These are phyloP conservation scores for Ophiostoma sp. DNA, from an alignment of 2,329 filamentous ascomycete species.

Conservation along the genomic window DNA sequence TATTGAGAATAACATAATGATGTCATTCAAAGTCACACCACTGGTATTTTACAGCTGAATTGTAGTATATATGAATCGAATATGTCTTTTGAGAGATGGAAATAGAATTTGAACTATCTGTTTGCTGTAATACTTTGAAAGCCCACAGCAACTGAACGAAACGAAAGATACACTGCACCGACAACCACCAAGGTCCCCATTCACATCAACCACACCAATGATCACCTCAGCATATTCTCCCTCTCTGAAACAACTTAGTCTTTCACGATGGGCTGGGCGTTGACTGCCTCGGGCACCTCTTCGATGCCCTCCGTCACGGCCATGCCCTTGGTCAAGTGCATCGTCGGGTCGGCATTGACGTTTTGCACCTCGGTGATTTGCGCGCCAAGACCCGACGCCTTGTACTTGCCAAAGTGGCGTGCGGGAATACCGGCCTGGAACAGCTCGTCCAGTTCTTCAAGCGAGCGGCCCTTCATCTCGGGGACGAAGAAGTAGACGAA, in stretches of 20 bases:
- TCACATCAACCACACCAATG: neutral
- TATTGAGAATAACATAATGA: no score
- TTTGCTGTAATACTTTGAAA: no score
- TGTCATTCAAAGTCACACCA: no score
- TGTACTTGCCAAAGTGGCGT: conserved; percentile 9
- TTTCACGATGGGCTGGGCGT: neutral
- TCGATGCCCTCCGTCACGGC: neutral
- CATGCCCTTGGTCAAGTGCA: neutral
- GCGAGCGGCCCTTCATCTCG: conserved; percentile 26
- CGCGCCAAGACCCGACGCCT: neutral
- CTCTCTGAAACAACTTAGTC: neutral
- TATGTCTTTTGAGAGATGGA: no score
- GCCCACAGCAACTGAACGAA: no score
- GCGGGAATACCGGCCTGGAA: conserved; percentile 29
- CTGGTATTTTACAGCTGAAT: no score
- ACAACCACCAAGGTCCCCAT: neutral
- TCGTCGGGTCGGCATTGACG: neutral
- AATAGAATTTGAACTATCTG: no score
- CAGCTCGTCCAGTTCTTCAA: conserved; percentile 33
- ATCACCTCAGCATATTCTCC: neutral
- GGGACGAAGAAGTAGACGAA: conserved; percentile 11
- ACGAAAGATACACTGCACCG: neutral
- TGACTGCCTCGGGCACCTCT: neutral
- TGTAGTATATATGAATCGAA: no score
- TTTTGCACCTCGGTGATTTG: conserved; percentile 7